phyloP scores from a whole-genome alignment of 1,284 basidiomycete species.

The Leccinum ambiguum region DNA sequence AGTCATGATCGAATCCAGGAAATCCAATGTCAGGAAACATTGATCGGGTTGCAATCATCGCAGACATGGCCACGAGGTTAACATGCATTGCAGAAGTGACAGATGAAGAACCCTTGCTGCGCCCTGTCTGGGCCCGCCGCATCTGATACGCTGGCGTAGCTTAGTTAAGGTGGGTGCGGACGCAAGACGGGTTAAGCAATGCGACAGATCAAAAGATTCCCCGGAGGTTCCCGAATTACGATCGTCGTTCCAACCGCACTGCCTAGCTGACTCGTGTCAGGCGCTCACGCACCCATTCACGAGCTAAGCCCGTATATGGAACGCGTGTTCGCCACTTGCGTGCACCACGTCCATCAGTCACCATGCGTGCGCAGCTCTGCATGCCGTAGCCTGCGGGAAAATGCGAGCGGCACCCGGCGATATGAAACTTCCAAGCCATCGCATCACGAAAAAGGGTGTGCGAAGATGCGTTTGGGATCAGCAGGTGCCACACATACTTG shows the following conservation, averaged over 20 bases:
- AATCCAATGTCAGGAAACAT: conserved; percentile 13
- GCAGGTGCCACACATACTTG: conserved; percentile 8
- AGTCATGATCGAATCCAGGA: conserved; percentile 9
- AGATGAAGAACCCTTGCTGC: conserved; percentile 18
- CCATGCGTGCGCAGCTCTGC: conserved; percentile 23
- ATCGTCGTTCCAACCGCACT: conserved; percentile 20
- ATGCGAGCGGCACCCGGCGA: conserved; percentile 20
- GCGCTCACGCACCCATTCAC: conserved; percentile 16
- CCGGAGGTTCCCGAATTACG: conserved; percentile 28
- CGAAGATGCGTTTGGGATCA: conserved; percentile 9
- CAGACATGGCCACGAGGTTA: conserved; percentile 23
- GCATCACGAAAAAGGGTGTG: conserved; percentile 14
- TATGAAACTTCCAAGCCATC: conserved; percentile 17
- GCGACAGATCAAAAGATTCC: conserved; percentile 21
- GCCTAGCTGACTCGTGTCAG: conserved; percentile 16
- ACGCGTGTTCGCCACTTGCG: conserved; percentile 22
- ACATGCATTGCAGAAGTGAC: conserved; percentile 15
- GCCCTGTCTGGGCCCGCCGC: conserved; percentile 12
- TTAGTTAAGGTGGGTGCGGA: conserved; percentile 20
- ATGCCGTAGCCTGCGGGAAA: conserved; percentile 30
- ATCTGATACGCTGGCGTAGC: conserved; percentile 15
- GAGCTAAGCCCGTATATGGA: conserved; percentile 18
- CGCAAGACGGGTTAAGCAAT: conserved; percentile 20
- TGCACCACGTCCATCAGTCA: conserved; percentile 33
- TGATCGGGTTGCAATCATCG: conserved; percentile 13